Evolutionary conservation across 768 basidiomycete species (phyloP), one percentile per base, ranked within the genome.

Genomic region (Agaricus subrufescens): DNA sequence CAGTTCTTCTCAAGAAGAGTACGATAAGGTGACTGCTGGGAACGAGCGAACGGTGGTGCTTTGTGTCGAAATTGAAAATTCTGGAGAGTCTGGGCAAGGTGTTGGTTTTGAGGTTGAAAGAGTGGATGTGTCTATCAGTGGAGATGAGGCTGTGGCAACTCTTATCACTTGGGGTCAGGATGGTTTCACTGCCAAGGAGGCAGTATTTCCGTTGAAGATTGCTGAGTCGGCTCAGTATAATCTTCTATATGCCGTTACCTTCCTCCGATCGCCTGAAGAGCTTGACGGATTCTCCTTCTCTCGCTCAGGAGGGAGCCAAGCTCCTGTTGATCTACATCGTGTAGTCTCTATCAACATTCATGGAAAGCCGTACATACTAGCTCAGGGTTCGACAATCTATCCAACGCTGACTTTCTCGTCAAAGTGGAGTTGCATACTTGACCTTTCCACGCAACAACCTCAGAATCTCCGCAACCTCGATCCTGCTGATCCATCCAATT

Each of bases 61-160:
- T n/a, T 94, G 89, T 57, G 85, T 97, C 4, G 94, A 97, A 63
- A 76, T 97, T 44, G 92, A 94, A 69, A 93, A 94, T 63, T 80
- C 86, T 1, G 84, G 86, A 12, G 87, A 87, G 15, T 76, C 81
- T 2, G 80, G 79, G 3, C 65, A 76, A 30, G 71, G 74, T 4
- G 78, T 86, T 46, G 85, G 85, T 0, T 95, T 94, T 65, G 75
- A 83, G 52, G 81, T 97, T 1, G 88, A 93, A 64, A 80, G 74
- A 46, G 83, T 94, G 3, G 81, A 86, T 12, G 86, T 97, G 5
- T 78, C 76, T 30, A 83, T 97, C 39, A 83, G 88, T 26, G 91
- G 91, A 3, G 76, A 78, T 26, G 78, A 77, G 23, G 78, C 79
- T n/a, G 73, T 69, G 37, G 75, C 77, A 12, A 74, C 74, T 0